Evolutionary conservation across 2,329 filamentous ascomycete species (phyloP).

Genomic region (Helotiales sp.): DNA sequence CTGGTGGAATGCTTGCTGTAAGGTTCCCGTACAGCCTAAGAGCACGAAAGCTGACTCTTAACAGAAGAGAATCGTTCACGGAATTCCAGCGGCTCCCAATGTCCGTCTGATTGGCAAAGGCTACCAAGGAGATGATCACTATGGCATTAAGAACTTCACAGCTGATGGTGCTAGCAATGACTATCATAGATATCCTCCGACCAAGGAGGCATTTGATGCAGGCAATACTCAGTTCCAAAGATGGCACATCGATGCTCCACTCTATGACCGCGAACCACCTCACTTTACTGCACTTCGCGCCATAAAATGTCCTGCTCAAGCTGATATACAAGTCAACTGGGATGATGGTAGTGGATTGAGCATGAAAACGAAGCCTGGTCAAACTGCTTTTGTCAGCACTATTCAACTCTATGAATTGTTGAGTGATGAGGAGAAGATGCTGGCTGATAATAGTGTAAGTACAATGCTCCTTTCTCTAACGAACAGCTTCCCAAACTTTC

Average conservation of each 20-base stretch:
- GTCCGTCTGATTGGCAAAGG: constrained; percentile 47
- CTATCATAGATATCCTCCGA: constrained; percentile 39
- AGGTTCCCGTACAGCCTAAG: constrained; percentile 4
- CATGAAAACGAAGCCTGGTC: constrained; percentile 44
- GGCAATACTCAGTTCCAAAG: constrained; percentile 47
- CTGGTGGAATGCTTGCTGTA: constrained; percentile 41
- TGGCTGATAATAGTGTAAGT: constrained; percentile 45
- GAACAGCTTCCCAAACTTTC: no score
- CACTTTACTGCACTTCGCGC: constrained; percentile 45
- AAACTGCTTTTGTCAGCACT: constrained; percentile 46
- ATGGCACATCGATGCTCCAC: constrained; percentile 50
- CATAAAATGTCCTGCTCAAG: constrained; percentile 39
- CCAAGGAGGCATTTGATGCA: constrained; percentile 37
- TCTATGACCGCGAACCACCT: constrained; percentile 43
- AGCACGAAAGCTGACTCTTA: constrained; percentile 9
- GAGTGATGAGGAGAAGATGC: constrained; percentile 40
- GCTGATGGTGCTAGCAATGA: constrained; percentile 36
- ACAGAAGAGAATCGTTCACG: constrained; percentile 36
- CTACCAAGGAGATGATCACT: constrained; percentile 45
- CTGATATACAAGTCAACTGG: constrained; percentile 41
- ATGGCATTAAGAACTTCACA: constrained; percentile 41
- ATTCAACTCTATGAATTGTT: constrained; percentile 44
- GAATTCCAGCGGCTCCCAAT: constrained; percentile 45
- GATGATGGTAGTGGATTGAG: constrained; percentile 43
- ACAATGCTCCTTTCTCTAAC: no score